Evolutionary conservation across 495 filamentous ascomycete genomes (phyloP), one percentile per base, ranked within the genome.

Genomic region (Apodospora peruviana): DNA sequence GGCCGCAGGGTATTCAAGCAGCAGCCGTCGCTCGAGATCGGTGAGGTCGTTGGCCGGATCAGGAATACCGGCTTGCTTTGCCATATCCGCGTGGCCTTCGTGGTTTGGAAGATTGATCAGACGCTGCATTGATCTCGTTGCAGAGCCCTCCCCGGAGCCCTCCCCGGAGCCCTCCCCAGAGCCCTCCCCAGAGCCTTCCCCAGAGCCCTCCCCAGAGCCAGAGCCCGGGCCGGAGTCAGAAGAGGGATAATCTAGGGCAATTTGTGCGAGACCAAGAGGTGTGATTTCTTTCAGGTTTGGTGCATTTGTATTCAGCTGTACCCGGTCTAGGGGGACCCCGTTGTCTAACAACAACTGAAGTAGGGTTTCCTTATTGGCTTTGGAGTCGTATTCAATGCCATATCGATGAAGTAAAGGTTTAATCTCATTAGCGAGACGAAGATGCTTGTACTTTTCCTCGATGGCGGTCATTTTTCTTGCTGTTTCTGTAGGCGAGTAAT

Each of bases 21-120:
- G 20, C 21, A 43, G 40, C 40, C n/a, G 40, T 43, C 40, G 40
- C 40, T 43, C 40, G 40, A 43, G 40, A 8, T 43, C 20, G 20
- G 20, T 43, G 22, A 43, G 40, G 3, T 27, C n/a, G 40, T 43
- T 25, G 22, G 40, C 22, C 24, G 16, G 40, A 24, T 43, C 40
- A 43, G 40, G 22, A 43, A 43, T 43, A 43, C 40, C 22, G 16
- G 40, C 40, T 23, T 43, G 40, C 40, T 8, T 43, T 43, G 40
- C 40, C 22, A 19, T 43, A 20, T 43, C 40, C 16, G 16, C 16
- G 25, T 43, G 16, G 40, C 20, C 40, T 43, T 43, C n/a, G 22
- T 43, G 22, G 21, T 43, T 16, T 27, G 40, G 7, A 43, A 43
- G 40, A 43, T 43, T 22, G 21, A 43, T 8, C 22, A 43, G 19